Conservation (phyloP, 805 yeast species). For the Wickerhamomyces sydowiorum region DNA sequence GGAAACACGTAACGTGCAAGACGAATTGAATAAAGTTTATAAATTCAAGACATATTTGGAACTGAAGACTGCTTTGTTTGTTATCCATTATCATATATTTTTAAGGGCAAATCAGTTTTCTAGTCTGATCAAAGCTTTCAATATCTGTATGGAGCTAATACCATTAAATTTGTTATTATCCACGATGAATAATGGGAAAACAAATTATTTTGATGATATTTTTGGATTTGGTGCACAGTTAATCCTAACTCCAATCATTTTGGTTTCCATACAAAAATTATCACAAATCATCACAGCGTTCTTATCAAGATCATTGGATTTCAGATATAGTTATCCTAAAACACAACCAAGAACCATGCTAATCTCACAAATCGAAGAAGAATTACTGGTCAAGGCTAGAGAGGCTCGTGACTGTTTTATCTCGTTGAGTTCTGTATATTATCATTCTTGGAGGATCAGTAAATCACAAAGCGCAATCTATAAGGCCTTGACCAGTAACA, state of each 20-base stretch:
- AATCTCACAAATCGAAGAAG: conserved; percentile 15
- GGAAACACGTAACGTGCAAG: conserved; percentile 12
- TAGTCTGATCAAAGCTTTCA: conserved; percentile 10
- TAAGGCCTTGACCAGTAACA: conserved; percentile 27
- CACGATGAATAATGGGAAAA: conserved; percentile 16
- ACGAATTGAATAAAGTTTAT: conserved; percentile 19
- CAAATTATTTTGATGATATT: conserved; percentile 19
- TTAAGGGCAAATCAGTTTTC: conserved; percentile 6
- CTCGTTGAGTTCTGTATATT: conserved; percentile 46
- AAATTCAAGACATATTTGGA: conserved; percentile 24
- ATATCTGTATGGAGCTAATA: conserved; percentile 17
- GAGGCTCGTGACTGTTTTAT: conserved; percentile 29
- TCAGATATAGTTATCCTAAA: conserved; percentile 17
- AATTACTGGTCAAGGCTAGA: conserved; percentile 24
- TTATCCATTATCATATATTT: conserved; percentile 20
- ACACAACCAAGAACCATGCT: conserved; percentile 1
- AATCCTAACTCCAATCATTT: conserved; percentile 15
- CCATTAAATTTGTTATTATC: conserved; percentile 21
- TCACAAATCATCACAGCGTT: conserved; percentile 11
- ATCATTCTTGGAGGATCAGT: conserved; percentile 59
- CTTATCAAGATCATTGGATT: conserved; percentile 24
- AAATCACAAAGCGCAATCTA: conserved; percentile 42
- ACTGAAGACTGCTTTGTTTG: conserved; percentile 18
- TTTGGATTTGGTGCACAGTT: conserved; percentile 21
- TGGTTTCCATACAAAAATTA: conserved; percentile 16